Percentiles rank a stretch among this genome's conserved stretches.
Conservation (phyloP, 2,329 filamentous ascomycete genomes). For the Macrophomina phaseolina region DNA sequence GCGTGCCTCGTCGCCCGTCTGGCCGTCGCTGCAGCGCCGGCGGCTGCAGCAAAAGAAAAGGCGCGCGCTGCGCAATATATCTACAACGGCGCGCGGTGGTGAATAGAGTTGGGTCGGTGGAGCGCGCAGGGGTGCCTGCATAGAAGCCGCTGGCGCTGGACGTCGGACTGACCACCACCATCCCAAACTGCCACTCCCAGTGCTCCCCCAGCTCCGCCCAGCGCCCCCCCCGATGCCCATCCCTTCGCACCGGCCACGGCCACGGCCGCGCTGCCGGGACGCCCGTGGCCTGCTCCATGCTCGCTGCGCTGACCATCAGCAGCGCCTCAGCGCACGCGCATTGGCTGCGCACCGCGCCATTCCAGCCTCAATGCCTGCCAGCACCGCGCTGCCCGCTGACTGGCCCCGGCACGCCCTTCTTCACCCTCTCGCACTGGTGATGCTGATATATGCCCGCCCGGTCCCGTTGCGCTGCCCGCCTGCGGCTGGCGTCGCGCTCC, state of each 20-base stretch:
- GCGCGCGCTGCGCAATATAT: constrained; percentile 26
- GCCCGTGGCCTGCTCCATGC: constrained; percentile 20
- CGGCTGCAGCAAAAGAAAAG: constrained; percentile 22
- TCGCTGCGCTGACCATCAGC: constrained; percentile 24
- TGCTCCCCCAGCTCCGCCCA: constrained; percentile 24
- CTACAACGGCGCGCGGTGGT: constrained; percentile 19
- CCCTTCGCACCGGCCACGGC: constrained; percentile 17
- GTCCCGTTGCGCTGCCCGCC: constrained; percentile 35
- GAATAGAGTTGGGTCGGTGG: constrained; percentile 22
- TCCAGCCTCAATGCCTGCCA: constrained; percentile 30
- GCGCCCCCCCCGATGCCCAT: constrained; percentile 9
- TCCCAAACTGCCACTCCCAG: constrained; percentile 16
- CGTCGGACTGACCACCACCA: constrained; percentile 24
- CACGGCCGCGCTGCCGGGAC: constrained; percentile 21
- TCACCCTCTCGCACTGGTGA: constrained; percentile 30
- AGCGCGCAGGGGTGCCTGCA: constrained; percentile 20
- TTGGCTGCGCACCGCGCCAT: constrained; percentile 36
- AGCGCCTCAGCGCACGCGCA: constrained; percentile 35
- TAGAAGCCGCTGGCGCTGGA: neutral
- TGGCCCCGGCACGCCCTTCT: constrained; percentile 32
- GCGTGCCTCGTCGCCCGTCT: neutral
- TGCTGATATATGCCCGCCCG: constrained; percentile 36
- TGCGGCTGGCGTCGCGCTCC: constrained; percentile 9
- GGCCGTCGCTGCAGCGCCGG: neutral
- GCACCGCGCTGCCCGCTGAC: constrained; percentile 29